Evolutionary conservation across 192 early-diverging fungal species (phyloP).

Genomic region (Funneliformis mosseae): DNA sequence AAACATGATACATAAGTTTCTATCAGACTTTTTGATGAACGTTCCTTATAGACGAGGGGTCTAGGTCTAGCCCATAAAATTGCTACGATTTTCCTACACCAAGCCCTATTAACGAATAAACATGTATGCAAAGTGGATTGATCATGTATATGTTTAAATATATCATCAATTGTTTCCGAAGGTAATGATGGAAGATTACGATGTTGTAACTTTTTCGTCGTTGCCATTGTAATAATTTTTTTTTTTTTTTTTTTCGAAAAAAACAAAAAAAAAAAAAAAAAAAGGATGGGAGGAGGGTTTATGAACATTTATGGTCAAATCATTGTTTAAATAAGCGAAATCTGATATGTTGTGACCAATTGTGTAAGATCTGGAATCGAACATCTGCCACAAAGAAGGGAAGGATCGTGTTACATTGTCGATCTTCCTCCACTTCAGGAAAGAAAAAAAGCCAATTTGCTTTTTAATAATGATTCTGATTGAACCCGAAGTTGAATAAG

Average conservation of each 20-base stretch:
- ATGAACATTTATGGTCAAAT: background rate
- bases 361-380: background rate
- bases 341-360: background rate
- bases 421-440: background rate
- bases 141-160: slow-evolving; percentile 10
- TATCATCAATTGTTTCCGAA: slow-evolving; percentile 1
- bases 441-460: no score
- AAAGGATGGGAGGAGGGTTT: background rate
- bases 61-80: slow-evolving; percentile 16
- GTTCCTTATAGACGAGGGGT: background rate
- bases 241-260: background rate
- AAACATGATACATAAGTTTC: slow-evolving; percentile 19
- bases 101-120: slow-evolving; percentile 18
- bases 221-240: background rate
- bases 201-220: background rate
- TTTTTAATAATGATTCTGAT: no score
- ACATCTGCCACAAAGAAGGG: no score
- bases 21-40: slow-evolving; percentile 1
- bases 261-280: background rate
- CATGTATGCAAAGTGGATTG: slow-evolving; percentile 15
- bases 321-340: background rate
- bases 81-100: slow-evolving; percentile 15
- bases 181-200: background rate
- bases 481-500: no score
- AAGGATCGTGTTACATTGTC: background rate